Conservation (phyloP, 805 yeast species). For the Saccharomycopsis amapae region DNA sequence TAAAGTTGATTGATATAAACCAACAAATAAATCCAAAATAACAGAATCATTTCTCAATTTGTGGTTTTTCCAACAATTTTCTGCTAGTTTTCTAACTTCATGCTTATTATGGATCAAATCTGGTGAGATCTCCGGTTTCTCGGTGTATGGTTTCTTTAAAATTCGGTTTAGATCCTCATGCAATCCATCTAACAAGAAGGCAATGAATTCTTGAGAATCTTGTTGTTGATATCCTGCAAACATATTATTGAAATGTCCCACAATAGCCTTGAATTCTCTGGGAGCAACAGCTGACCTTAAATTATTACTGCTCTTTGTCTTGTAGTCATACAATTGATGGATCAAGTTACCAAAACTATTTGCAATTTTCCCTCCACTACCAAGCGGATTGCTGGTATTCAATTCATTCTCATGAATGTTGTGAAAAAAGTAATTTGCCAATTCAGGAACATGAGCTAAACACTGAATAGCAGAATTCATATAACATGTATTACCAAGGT, state of each 20-base stretch:
- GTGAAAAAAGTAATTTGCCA: slow-evolving; percentile 65
- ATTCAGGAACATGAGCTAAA: slow-evolving; percentile 75
- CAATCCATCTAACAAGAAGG: slow-evolving; percentile 78
- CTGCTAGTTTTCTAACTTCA: slow-evolving; percentile 58
- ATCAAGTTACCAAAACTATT: slow-evolving; percentile 62
- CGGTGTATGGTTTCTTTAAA: slow-evolving; percentile 73
- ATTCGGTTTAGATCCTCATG: slow-evolving; percentile 91
- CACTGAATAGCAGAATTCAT: slow-evolving; percentile 96
- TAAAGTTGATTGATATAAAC: slow-evolving; percentile 82
- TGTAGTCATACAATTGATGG: slow-evolving; percentile 44
- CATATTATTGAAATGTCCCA: slow-evolving; percentile 72
- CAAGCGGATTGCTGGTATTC: slow-evolving; percentile 74
- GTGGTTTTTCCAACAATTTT: slow-evolving; percentile 74
- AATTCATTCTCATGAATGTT: slow-evolving; percentile 57
- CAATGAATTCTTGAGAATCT: slow-evolving; percentile 88
- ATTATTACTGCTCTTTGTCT: slow-evolving; percentile 18
- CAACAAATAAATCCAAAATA: slow-evolving; percentile 80
- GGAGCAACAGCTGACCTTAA: slow-evolving; percentile 44
- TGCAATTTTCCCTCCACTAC: slow-evolving; percentile 79
- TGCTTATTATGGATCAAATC: slow-evolving; percentile 48
- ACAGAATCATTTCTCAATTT: slow-evolving; percentile 76
- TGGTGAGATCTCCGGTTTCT: slow-evolving; percentile 68
- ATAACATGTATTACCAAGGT: slow-evolving; percentile 86
- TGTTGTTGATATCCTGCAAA: slow-evolving; percentile 83
- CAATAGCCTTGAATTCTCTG: slow-evolving; percentile 63